Evolutionary conservation across 345 rosid genomes (phyloP).

Genomic region (Geranium brycei): DNA sequence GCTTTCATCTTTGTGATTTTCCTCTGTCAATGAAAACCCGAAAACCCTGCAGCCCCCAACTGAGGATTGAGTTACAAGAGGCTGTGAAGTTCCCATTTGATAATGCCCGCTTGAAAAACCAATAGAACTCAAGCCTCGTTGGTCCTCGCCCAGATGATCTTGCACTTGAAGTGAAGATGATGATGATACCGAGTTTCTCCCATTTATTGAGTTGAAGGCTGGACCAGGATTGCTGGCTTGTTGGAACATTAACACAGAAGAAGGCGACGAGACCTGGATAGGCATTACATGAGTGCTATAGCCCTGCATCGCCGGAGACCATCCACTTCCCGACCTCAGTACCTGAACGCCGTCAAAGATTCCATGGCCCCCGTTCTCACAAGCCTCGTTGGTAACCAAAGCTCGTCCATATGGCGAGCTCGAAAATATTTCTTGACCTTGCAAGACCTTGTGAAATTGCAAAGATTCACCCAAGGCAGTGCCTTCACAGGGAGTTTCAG

Average conservation of each 20-base stretch:
- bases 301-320: slow-evolving; percentile 38
- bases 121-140: slow-evolving; percentile 10
- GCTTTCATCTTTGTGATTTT: slow-evolving; percentile 26
- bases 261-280: slow-evolving; percentile 55
- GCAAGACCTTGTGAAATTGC: slow-evolving; percentile 84
- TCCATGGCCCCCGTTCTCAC: slow-evolving; percentile 29
- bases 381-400: slow-evolving; percentile 19
- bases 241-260: slow-evolving; percentile 61
- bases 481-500: slow-evolving; percentile 25
- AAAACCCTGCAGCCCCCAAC: slow-evolving; percentile 58
- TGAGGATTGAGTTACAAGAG: background rate
- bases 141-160: background rate
- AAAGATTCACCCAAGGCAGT: slow-evolving; percentile 52
- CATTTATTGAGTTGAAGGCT: too few species aligned
- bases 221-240: slow-evolving; percentile 3
- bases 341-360: slow-evolving; percentile 25
- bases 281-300: slow-evolving; percentile 21
- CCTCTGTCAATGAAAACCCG: slow-evolving; percentile 79
- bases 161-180: background rate
- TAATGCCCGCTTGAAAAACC: slow-evolving; percentile 14
- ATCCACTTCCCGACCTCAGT: slow-evolving; percentile 35
- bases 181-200: too few species aligned
- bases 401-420: slow-evolving; percentile 27
- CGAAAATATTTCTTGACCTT: slow-evolving; percentile 94
- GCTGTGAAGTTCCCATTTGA: slow-evolving; percentile 21